Percentiles rank a stretch among this genome's conserved stretches.
Evolutionary conservation across 345 rosid genomes (phyloP).

Genomic region (Toxicodendron radicans): DNA sequence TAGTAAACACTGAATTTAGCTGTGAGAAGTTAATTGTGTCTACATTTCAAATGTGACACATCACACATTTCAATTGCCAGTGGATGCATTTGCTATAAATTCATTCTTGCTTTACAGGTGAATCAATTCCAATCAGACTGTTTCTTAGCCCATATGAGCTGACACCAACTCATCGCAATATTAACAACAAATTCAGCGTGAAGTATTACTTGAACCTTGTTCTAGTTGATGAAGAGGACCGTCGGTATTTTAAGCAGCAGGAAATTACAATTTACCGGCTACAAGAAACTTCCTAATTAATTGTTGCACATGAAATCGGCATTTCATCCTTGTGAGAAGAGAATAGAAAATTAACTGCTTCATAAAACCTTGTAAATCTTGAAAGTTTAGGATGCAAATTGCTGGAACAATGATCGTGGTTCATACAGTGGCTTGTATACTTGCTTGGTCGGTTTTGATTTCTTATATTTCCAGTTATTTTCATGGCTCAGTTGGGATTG

Average conservation of each 20-base stretch:
- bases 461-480: conserved; percentile 7
- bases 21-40: not conserved
- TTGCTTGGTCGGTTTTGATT: conserved; percentile 20
- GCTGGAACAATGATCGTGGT: conserved; percentile 16
- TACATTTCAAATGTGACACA: too few relatives aligned
- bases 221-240: conserved; percentile 95
- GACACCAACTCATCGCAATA: conserved; percentile 91
- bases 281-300: conserved; percentile 55
- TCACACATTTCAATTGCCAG: not conserved
- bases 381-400: conserved; percentile 15
- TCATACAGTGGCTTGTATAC: conserved; percentile 25
- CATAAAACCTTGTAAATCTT: conserved; percentile 40
- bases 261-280: conserved; percentile 89
- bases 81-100: conserved; percentile 10
- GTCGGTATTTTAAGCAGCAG: conserved; percentile 95
- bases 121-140: conserved; percentile 93
- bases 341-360: conserved; percentile 17
- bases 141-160: conserved; percentile 92
- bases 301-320: conserved; percentile 3
- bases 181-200: conserved; percentile 96
- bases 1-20: not conserved
- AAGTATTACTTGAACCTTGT: conserved; percentile 95
- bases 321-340: conserved; percentile 17
- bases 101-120: conserved; percentile 54
- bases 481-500: not conserved